A percentile compares a stretch with the other conserved stretches of the same genome.
phyloP scores from a whole-genome alignment of 768 basidiomycete species.

The Amanita inopinata region DNA sequence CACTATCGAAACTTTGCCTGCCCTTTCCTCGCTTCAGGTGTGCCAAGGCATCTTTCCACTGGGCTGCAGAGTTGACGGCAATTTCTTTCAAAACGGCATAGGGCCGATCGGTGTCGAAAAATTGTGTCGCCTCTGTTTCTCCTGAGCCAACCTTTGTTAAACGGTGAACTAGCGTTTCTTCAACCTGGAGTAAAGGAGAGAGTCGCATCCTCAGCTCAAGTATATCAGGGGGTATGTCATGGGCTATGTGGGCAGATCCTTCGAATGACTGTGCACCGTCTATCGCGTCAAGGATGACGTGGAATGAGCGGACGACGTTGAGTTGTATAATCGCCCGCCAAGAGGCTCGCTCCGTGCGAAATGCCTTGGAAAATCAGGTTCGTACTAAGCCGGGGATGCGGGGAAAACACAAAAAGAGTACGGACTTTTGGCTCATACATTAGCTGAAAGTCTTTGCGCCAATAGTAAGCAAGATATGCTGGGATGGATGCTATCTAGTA shows the following conservation, averaged over 20 bases:
- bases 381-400: not conserved
- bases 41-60: constrained; percentile 42
- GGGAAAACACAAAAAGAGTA: constrained; percentile 2
- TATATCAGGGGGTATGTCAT: constrained; percentile 30
- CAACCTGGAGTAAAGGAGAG: constrained; percentile 51
- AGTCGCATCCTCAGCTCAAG: constrained; percentile 49
- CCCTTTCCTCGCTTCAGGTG: constrained; percentile 20
- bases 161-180: constrained; percentile 46
- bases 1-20: constrained; percentile 20
- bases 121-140: constrained; percentile 20
- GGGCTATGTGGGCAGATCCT: constrained; percentile 18
- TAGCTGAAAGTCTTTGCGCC: constrained; percentile 45
- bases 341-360: constrained; percentile 48
- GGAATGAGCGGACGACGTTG: constrained; percentile 61
- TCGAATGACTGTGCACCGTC: constrained; percentile 20
- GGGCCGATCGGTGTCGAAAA: constrained; percentile 18
- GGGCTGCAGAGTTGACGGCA: constrained; percentile 38
- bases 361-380: constrained; percentile 27
- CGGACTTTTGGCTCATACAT: constrained; percentile 51
- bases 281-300: constrained; percentile 51
- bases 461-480: not conserved
- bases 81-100: constrained; percentile 31
- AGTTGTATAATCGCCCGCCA: constrained; percentile 65
- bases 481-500: not conserved
- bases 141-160: constrained; percentile 38